A percentile compares a stretch with the other conserved stretches of the same genome.
These are phyloP conservation scores for Leptographium galeiforme DNA, from an alignment of 2,329 filamentous ascomycete species.

Conservation along the genomic window DNA sequence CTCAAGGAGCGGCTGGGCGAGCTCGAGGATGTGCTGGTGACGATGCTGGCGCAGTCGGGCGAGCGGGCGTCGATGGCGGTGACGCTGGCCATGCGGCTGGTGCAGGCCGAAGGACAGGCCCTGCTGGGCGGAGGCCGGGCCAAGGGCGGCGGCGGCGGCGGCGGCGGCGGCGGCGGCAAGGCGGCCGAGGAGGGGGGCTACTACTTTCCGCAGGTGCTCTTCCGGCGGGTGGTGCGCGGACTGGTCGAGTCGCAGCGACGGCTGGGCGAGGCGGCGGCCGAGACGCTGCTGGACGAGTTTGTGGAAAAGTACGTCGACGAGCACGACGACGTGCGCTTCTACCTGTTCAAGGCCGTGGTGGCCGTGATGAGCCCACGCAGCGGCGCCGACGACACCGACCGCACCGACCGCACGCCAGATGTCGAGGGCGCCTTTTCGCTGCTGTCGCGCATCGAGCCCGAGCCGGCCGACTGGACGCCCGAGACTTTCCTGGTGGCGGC, in stretches of 20 bases:
- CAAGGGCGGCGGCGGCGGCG: neutral
- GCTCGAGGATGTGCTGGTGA: constrained; percentile 50
- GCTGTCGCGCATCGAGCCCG: constrained; percentile 53
- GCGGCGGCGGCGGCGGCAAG: neutral
- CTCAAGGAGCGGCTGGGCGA: constrained; percentile 61
- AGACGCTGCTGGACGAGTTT: constrained; percentile 53
- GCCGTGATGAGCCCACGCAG: constrained; percentile 13
- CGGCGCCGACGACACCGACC: constrained; percentile 9
- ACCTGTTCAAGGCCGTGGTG: constrained; percentile 57
- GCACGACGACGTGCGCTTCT: constrained; percentile 75
- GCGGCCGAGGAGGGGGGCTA: constrained; percentile 20
- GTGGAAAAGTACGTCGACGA: constrained; percentile 64
- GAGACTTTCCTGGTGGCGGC: constrained; percentile 53
- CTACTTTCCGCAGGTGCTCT: constrained; percentile 54
- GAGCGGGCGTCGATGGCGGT: constrained; percentile 57
- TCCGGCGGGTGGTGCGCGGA: constrained; percentile 48
- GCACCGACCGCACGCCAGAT: constrained; percentile 13
- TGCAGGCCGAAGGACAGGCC: constrained; percentile 65
- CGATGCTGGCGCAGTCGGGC: constrained; percentile 46
- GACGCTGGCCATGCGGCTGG: constrained; percentile 66
- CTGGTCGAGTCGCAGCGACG: constrained; percentile 36
- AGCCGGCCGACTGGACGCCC: constrained; percentile 55
- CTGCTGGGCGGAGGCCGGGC: constrained; percentile 12
- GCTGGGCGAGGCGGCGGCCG: constrained; percentile 2
- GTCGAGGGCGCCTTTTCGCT: constrained; percentile 45